phyloP scores from a whole-genome alignment of 768 basidiomycete species.

The Boletales sp. region DNA sequence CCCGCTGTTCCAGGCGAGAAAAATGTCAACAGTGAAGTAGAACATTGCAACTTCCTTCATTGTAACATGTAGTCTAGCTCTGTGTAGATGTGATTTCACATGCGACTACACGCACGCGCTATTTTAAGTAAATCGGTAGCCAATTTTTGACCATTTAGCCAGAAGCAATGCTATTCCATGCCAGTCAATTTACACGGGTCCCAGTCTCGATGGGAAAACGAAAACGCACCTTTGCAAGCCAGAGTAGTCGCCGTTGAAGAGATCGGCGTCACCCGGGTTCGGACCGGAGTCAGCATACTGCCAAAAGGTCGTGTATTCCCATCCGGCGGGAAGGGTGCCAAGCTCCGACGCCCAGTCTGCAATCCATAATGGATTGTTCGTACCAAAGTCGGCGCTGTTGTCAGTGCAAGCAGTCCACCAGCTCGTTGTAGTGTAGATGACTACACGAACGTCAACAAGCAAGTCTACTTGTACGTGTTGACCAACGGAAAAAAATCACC shows the following conservation, averaged over 20 bases:
- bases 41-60: too few relatives aligned
- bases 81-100: too few relatives aligned
- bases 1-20: too few relatives aligned
- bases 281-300: conserved; percentile 54
- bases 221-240: conserved; percentile 36
- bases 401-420: conserved; percentile 72
- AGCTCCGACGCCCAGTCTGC: conserved; percentile 48
- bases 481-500: conserved; percentile 23
- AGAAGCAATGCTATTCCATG: conserved; percentile 17
- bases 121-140: too few relatives aligned
- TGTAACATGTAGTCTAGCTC: too few relatives aligned
- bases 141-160: too few relatives aligned
- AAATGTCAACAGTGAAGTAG: too few relatives aligned
- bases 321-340: conserved; percentile 59
- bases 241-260: conserved; percentile 51
- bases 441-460: conserved; percentile 23
- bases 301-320: conserved; percentile 56
- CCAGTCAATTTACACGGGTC: neutral
- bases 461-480: neutral
- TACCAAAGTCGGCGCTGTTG: conserved; percentile 47
- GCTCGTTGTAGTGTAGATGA: conserved; percentile 60
- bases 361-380: conserved; percentile 58
- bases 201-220: neutral
- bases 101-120: too few relatives aligned
- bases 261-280: conserved; percentile 56